phyloP scores from a whole-genome alignment of 345 rosid genomes.

The Pelargonium nanum region DNA sequence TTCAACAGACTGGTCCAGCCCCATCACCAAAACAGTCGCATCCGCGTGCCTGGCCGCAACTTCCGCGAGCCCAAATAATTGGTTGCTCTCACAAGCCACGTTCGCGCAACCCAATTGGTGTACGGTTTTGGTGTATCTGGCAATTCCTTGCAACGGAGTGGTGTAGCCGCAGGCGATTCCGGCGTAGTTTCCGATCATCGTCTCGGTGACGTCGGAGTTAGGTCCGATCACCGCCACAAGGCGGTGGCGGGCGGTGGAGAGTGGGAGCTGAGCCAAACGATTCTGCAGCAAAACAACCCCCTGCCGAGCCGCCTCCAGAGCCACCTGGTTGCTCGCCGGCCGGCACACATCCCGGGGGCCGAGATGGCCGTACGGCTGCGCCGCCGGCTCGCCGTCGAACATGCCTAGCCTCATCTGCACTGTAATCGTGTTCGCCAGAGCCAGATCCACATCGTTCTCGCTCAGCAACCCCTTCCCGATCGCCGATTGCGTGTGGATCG shows the following conservation, averaged over 20 bases:
- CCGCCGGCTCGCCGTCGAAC: conserved; percentile 79
- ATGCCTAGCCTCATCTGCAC: conserved; percentile 93
- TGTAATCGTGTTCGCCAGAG: conserved; percentile 63
- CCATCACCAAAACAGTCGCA: conserved; percentile 71
- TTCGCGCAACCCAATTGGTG: conserved; percentile 54
- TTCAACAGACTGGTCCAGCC: conserved; percentile 80
- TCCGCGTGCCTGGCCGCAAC: conserved; percentile 56
- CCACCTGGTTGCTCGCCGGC: conserved; percentile 48
- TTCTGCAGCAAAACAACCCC: conserved; percentile 78
- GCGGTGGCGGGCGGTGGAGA: conserved; percentile 41
- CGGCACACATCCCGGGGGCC: conserved; percentile 81
- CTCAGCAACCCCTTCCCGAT: conserved; percentile 33
- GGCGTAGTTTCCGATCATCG: conserved; percentile 96
- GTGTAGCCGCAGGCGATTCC: conserved; percentile 70
- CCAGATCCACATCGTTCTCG: conserved; percentile 47
- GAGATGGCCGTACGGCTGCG: conserved; percentile 53
- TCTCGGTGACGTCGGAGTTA: conserved; percentile 69
- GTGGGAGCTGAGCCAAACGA: conserved; percentile 34
- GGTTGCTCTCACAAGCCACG: conserved; percentile 41
- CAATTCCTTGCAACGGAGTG: conserved; percentile 58
- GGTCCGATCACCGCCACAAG: conserved; percentile 86
- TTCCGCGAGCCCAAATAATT: conserved; percentile 40
- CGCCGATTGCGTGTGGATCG: conserved; percentile 57
- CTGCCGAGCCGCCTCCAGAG: conserved; percentile 78
- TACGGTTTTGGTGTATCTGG: conserved; percentile 41